A percentile compares a stretch with the other conserved stretches of the same genome.
Evolutionary conservation across 2,329 filamentous ascomycete species (phyloP).

Genomic region (Pseudogymnoascus sp.): DNA sequence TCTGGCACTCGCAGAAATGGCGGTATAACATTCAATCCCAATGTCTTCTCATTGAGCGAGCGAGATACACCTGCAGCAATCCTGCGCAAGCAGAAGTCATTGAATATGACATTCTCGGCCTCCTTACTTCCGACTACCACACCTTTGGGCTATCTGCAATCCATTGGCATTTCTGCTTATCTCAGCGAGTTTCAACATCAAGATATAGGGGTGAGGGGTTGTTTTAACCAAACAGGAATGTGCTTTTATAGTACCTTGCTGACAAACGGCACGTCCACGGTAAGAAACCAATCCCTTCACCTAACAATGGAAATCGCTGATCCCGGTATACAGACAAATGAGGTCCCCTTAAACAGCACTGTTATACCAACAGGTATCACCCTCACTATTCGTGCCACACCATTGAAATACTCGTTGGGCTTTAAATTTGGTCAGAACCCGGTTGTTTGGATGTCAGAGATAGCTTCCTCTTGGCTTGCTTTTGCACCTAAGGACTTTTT

Average conservation of each 20-base stretch:
- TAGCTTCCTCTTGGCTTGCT: slow-evolving; percentile 15
- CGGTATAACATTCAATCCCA: slow-evolving; percentile 13
- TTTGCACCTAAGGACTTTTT: slow-evolving; percentile 17
- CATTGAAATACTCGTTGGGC: slow-evolving; percentile 15
- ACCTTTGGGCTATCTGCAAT: slow-evolving; percentile 8
- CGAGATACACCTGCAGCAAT: slow-evolving; percentile 17
- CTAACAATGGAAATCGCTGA: not conserved
- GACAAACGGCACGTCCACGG: slow-evolving; percentile 12
- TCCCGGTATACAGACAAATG: not conserved
- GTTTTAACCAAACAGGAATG: slow-evolving; percentile 11
- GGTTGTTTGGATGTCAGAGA: slow-evolving; percentile 11
- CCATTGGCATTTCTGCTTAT: slow-evolving; percentile 15
- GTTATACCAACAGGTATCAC: slow-evolving; percentile 10
- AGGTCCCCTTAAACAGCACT: slow-evolving; percentile 10
- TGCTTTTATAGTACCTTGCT: slow-evolving; percentile 14
- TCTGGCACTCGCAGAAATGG: not conserved
- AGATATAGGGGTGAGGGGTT: slow-evolving; percentile 16
- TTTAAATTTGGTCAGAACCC: slow-evolving; percentile 5
- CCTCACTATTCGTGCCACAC: slow-evolving; percentile 15
- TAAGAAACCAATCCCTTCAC: slow-evolving; percentile 6
- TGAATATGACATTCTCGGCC: slow-evolving; percentile 19
- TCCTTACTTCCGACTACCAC: slow-evolving; percentile 8
- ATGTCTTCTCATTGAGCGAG: slow-evolving; percentile 16
- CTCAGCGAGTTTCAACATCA: slow-evolving; percentile 18
- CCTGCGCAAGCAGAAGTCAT: slow-evolving; percentile 17